Evolutionary conservation across 2,329 filamentous ascomycete genomes (phyloP).

Genomic region (Rutstroemia sp.): DNA sequence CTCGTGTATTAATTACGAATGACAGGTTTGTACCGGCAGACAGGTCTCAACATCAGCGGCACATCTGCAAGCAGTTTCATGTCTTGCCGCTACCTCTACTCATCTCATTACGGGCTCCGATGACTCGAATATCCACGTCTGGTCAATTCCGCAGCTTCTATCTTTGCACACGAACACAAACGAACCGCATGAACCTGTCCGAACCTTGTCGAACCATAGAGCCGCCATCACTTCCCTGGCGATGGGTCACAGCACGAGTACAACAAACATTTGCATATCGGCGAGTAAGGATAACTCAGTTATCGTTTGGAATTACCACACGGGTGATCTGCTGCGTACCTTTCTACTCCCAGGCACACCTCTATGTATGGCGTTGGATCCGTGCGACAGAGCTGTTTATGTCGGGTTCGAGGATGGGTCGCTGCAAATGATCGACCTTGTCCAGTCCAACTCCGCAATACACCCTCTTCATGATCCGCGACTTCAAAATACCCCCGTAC

Average conservation of each 20-base stretch:
- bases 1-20: neutral
- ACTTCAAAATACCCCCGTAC: conserved; percentile 50
- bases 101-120: conserved; percentile 72
- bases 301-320: conserved; percentile 87
- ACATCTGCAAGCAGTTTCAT: conserved; percentile 75
- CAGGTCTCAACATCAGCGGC: conserved; percentile 68
- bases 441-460: conserved; percentile 38
- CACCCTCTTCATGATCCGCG: conserved; percentile 35
- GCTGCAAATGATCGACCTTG: conserved; percentile 72
- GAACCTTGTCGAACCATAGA: conserved; percentile 71
- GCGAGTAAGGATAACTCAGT: conserved; percentile 80
- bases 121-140: conserved; percentile 88
- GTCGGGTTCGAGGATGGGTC: conserved; percentile 74
- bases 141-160: conserved; percentile 73
- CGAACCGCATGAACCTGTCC: conserved; percentile 59
- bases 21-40: conserved; percentile 64
- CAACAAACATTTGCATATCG: conserved; percentile 77
- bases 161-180: conserved; percentile 45
- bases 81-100: conserved; percentile 62
- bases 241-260: conserved; percentile 59
- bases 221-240: conserved; percentile 61
- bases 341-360: conserved; percentile 71
- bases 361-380: conserved; percentile 68
- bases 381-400: conserved; percentile 76
- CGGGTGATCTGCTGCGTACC: conserved; percentile 69